phyloP scores from a whole-genome alignment of 1,139 yeast species.

The Kodamaea sp. region DNA sequence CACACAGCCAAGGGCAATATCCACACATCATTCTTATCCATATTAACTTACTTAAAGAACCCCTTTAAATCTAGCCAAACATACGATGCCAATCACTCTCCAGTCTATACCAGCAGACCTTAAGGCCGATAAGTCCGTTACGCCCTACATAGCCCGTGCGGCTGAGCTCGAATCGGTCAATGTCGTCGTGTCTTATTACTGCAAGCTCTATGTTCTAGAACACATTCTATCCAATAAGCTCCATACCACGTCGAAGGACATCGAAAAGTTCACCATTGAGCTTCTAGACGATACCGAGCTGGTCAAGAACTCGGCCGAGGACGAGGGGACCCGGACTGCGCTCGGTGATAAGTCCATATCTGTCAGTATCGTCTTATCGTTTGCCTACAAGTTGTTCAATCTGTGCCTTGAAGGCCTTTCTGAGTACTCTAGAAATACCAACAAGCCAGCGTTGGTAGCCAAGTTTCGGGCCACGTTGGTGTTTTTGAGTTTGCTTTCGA shows the following conservation, averaged over 20 bases:
- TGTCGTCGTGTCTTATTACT: slow-evolving; percentile 59
- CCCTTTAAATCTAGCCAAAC: neutral
- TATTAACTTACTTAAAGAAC: neutral
- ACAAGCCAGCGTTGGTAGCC: slow-evolving; percentile 28
- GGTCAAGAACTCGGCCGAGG: slow-evolving; percentile 39
- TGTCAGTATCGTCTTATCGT: slow-evolving; percentile 57
- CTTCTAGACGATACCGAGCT: slow-evolving; percentile 67
- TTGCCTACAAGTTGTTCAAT: slow-evolving; percentile 63
- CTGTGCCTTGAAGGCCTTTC: slow-evolving; percentile 36
- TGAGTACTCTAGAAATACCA: slow-evolving; percentile 25
- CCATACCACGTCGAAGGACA: slow-evolving; percentile 53
- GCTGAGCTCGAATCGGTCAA: slow-evolving; percentile 50
- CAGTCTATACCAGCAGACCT: slow-evolving; percentile 30
- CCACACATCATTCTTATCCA: too few relatives aligned
- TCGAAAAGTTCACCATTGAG: slow-evolving; percentile 56
- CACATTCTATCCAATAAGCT: slow-evolving; percentile 58
- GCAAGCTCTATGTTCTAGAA: slow-evolving; percentile 66
- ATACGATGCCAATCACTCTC: slow-evolving; percentile 14
- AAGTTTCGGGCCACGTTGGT: slow-evolving; percentile 41
- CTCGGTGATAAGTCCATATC: slow-evolving; percentile 60
- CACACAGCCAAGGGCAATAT: too few relatives aligned
- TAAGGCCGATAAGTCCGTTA: slow-evolving; percentile 37
- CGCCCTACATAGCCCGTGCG: slow-evolving; percentile 51
- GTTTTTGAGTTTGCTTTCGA: slow-evolving; percentile 32
- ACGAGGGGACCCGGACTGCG: slow-evolving; percentile 39